Percentiles rank a stretch among this genome's conserved stretches.
phyloP scores from a whole-genome alignment of 2,329 filamentous ascomycete genomes.

The Botrytis cinerea region DNA sequence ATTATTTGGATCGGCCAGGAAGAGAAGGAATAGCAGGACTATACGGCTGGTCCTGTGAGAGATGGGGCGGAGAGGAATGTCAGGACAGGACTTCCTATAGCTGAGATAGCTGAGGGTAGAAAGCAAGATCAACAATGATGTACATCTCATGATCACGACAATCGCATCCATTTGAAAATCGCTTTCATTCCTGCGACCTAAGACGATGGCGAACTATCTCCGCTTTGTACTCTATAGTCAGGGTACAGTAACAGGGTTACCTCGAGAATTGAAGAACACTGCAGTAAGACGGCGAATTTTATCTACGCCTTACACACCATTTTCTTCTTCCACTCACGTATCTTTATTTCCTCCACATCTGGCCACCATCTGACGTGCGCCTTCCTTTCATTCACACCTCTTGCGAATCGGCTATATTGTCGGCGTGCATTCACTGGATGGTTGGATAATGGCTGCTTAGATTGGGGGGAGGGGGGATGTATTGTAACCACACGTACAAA shows the following conservation, averaged over 20 bases:
- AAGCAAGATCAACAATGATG: constrained; percentile 6
- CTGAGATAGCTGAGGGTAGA: constrained; percentile 10
- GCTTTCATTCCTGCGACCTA: background rate
- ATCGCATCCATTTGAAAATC: background rate
- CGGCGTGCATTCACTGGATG: background rate
- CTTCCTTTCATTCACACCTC: constrained; percentile 4
- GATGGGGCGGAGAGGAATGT: background rate
- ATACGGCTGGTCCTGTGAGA: background rate
- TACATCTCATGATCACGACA: constrained; percentile 12
- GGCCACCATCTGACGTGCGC: constrained; percentile 16
- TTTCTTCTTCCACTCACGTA: background rate
- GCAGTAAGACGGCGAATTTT: constrained; percentile 5
- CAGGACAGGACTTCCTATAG: background rate
- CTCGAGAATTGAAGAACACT: constrained; percentile 9
- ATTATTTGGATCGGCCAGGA: background rate
- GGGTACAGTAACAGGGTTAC: background rate
- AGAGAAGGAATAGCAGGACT: constrained; percentile 5
- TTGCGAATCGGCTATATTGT: constrained; percentile 2
- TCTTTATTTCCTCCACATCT: background rate
- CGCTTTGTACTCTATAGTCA: constrained; percentile 5
- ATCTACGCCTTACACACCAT: constrained; percentile 5
- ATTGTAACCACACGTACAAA: constrained; percentile 16
- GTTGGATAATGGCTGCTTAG: constrained; percentile 9
- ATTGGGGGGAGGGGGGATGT: background rate
- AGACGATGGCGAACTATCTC: constrained; percentile 10